Conservation (phyloP, 1,139 yeast genomes). For the Petasospora fabianii region DNA sequence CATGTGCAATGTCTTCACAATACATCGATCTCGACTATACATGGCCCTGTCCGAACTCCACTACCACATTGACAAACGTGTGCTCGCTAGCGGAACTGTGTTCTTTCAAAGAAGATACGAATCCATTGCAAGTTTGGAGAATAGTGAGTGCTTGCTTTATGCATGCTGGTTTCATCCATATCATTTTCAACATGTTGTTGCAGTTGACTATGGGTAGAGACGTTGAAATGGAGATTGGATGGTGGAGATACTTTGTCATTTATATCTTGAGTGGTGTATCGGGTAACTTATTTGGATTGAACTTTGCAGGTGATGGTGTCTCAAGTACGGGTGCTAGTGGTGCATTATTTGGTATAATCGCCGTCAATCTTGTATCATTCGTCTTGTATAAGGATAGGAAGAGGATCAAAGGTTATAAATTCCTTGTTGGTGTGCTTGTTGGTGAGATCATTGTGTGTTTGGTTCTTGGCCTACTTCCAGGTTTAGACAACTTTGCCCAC, state of each 20-base stretch:
- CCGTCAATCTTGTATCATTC: slow-evolving; percentile 34
- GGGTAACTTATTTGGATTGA: slow-evolving; percentile 69
- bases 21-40: slow-evolving; percentile 46
- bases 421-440: slow-evolving; percentile 46
- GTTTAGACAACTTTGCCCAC: slow-evolving; percentile 73
- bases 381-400: slow-evolving; percentile 45
- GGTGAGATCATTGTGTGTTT: slow-evolving; percentile 58
- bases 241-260: slow-evolving; percentile 50
- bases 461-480: slow-evolving; percentile 68
- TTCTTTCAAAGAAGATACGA: slow-evolving; percentile 27
- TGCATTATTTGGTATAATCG: slow-evolving; percentile 62
- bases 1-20: slow-evolving; percentile 60
- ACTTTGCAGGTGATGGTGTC: slow-evolving; percentile 66
- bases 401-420: slow-evolving; percentile 38
- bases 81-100: slow-evolving; percentile 59
- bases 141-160: slow-evolving; percentile 67
- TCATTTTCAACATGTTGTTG: slow-evolving; percentile 57
- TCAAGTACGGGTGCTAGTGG: slow-evolving; percentile 79
- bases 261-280: slow-evolving; percentile 62
- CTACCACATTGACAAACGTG: slow-evolving; percentile 48
- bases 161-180: slow-evolving; percentile 74
- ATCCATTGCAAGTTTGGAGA: slow-evolving; percentile 69
- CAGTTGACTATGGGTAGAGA: slow-evolving; percentile 62
- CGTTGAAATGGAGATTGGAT: slow-evolving; percentile 60
- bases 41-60: slow-evolving; percentile 74